A percentile compares a stretch with the other conserved stretches of the same genome.
Evolutionary conservation across 2,329 filamentous ascomycete species (phyloP).

Genomic region (Penicillium brasilianum): DNA sequence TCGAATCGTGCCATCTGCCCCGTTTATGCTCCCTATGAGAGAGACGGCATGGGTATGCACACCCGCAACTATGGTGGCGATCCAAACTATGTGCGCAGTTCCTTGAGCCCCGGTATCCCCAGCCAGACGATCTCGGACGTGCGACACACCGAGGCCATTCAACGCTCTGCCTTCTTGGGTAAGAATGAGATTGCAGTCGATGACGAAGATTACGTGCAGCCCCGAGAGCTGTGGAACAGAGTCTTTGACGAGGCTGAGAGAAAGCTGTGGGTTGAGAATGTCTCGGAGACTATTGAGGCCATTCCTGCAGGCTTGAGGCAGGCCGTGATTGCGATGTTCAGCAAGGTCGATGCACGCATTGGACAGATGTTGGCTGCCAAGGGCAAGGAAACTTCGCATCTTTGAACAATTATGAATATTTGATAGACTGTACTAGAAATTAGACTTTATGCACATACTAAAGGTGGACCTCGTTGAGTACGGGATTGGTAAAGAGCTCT

Average conservation of each 20-base stretch:
- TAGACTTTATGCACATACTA: too few species aligned
- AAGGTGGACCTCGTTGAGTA: too few species aligned
- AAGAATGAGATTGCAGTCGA: constrained; percentile 33
- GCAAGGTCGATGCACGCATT: constrained; percentile 19
- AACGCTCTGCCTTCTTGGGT: constrained; percentile 29
- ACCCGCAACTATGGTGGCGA: constrained; percentile 63
- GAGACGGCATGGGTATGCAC: constrained; percentile 45
- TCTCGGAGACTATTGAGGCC: constrained; percentile 30
- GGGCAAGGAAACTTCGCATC: background rate
- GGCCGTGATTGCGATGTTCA: constrained; percentile 21
- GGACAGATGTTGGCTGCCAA: constrained; percentile 20
- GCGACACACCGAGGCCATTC: constrained; percentile 30
- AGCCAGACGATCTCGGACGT: constrained; percentile 26
- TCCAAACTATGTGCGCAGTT: constrained; percentile 58
- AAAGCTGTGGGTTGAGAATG: constrained; percentile 29
- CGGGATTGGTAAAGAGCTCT: too few species aligned
- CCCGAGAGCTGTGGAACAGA: constrained; percentile 36
- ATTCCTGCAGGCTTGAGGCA: constrained; percentile 28
- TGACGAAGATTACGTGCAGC: constrained; percentile 40
- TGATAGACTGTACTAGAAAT: background rate
- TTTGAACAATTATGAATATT: background rate
- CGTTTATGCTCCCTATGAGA: constrained; percentile 59
- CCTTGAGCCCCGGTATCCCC: constrained; percentile 27
- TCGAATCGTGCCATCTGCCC: constrained; percentile 43
- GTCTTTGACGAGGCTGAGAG: constrained; percentile 35